Evolutionary conservation across 495 filamentous ascomycete species (phyloP).

Genomic region (Xylaria bambusicola): DNA sequence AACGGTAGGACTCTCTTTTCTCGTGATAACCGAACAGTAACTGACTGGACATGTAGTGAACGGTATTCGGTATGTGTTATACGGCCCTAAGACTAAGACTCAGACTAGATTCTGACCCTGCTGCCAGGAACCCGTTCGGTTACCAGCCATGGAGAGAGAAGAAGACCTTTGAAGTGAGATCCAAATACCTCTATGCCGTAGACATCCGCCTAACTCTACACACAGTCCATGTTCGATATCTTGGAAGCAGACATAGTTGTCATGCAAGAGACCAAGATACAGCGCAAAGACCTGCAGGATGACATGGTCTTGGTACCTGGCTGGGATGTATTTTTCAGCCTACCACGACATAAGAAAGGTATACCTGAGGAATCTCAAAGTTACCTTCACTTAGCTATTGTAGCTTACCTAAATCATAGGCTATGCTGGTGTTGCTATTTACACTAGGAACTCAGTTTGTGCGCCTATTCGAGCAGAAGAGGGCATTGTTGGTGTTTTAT

Average conservation of each 20-base stretch:
- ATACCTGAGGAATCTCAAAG: slow-evolving; percentile 6
- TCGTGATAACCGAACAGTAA: slow-evolving; percentile 15
- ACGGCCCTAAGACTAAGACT: background rate
- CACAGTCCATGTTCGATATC: slow-evolving; percentile 86
- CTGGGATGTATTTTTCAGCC: slow-evolving; percentile 95
- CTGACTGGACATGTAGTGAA: slow-evolving; percentile 64
- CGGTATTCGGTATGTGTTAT: slow-evolving; percentile 72
- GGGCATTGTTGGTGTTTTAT: slow-evolving; percentile 82
- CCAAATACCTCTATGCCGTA: background rate
- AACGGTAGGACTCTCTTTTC: slow-evolving; percentile 30
- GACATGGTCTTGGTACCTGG: slow-evolving; percentile 95
- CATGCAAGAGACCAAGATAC: slow-evolving; percentile 96
- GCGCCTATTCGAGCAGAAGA: slow-evolving; percentile 90
- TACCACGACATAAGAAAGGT: slow-evolving; percentile 94
- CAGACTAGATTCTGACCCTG: slow-evolving; percentile 2
- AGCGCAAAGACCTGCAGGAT: slow-evolving; percentile 87
- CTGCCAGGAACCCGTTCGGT: slow-evolving; percentile 79
- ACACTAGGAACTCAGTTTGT: slow-evolving; percentile 87
- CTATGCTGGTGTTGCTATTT: slow-evolving; percentile 96
- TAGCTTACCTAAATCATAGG: slow-evolving; percentile 50
- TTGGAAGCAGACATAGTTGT: slow-evolving; percentile 92
- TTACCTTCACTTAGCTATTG: background rate
- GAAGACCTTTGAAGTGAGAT: slow-evolving; percentile 73
- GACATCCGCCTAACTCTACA: background rate
- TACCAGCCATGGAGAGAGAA: slow-evolving; percentile 93